A percentile compares a stretch with the other conserved stretches of the same genome.
Conservation (phyloP, 129 eudicot species). For the Flaveria ramosissima region DNA sequence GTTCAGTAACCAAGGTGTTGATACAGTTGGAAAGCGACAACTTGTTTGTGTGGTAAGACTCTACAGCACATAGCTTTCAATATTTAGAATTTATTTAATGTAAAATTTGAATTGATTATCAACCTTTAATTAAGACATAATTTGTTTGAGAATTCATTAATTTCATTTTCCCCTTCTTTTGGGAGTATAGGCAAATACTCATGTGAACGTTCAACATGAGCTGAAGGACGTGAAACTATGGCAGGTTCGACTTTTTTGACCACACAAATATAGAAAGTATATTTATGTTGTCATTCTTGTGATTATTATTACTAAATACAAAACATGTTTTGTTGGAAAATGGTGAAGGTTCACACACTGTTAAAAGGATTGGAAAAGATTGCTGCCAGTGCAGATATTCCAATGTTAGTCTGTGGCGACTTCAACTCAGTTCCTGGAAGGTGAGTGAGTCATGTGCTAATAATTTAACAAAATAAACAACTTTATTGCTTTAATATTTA, state of each 20-base stretch:
- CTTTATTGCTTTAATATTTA: slow-evolving; percentile 7
- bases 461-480: neutral
- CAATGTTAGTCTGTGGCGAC: slow-evolving; percentile 59
- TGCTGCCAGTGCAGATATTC: slow-evolving; percentile 58
- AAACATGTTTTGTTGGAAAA: slow-evolving; percentile 10
- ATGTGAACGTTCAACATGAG: slow-evolving; percentile 86
- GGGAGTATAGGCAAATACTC: slow-evolving; percentile 79
- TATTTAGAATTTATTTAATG: neutral
- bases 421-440: slow-evolving; percentile 60
- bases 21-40: slow-evolving; percentile 88
- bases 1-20: slow-evolving; percentile 79
- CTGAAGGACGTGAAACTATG: slow-evolving; percentile 94
- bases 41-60: slow-evolving; percentile 96
- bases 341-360: slow-evolving; percentile 51
- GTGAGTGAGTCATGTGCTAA: slow-evolving; percentile 11
- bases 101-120: neutral
- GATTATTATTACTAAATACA: slow-evolving; percentile 1
- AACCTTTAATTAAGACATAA: neutral
- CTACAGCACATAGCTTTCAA: neutral
- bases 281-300: neutral
- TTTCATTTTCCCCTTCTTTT: slow-evolving; percentile 5
- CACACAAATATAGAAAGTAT: neutral
- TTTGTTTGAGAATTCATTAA: neutral
- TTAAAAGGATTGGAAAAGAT: slow-evolving; percentile 59
- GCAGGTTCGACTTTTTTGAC: slow-evolving; percentile 58